Base-by-base conservation (phyloP, 2,329 filamentous ascomycete species). In the Ascochyta lentis region DNA sequence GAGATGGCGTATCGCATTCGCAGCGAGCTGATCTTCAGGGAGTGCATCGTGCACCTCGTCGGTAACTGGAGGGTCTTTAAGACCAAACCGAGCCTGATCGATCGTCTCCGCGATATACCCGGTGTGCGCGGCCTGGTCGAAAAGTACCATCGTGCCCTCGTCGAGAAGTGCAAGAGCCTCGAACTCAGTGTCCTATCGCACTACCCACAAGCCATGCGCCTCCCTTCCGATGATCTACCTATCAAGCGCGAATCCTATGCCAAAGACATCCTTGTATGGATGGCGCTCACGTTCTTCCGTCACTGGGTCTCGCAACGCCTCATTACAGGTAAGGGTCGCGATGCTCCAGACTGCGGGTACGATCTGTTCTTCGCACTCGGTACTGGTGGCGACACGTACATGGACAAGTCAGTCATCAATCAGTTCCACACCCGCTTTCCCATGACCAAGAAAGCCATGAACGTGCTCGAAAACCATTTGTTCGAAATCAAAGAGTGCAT, bases 221-320 rank as follows among this genome's bases (percentile, higher is more conserved):
- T 61, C 1, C 64, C 66, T 6, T 62, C 60, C 10, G 58, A 73
- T 4, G 63, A 66, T 15, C 56, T 67, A 1, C 68, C 78, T 10
- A 72, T 76, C 48, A 74, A 72, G 48, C 78, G 80, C 31, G 75
- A 77, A 40, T 70, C 72, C 15, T 83, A 82, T 58, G 69, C 73
- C 19, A 78, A 76, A 54, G 79, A 83, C 56, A 79, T 84, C 55
- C 75, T 82, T 56, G 73, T 79, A 59, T 84, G 81, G 82, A 80
- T 83, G 69, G 77, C 77, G 4, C 69, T 83, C 7, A 65, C 62
- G 7, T 76, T 81, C 46, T 79, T 81, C 65, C 77, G 78, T 0
- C 78, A 83, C 63, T 83, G 78, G 77, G 64, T 81, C 29, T 72
- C 70, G 1, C 74, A 80, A 48, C 65, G 71, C 13, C 69, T 82